Evolutionary conservation across 1,284 basidiomycete species (phyloP).

Genomic region (Baeospora myosura): DNA sequence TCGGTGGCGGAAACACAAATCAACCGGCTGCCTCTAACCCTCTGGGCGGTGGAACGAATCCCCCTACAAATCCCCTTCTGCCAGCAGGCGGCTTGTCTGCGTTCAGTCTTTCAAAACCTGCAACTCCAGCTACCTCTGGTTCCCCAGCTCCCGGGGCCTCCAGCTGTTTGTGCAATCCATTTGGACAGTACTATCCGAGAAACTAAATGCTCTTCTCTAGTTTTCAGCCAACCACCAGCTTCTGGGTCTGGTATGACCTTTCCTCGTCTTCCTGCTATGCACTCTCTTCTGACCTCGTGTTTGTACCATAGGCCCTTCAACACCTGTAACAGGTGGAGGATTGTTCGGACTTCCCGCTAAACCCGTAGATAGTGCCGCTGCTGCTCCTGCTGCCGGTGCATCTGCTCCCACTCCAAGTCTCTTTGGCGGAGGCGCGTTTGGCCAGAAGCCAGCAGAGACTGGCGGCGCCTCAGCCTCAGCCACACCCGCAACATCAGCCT

Average conservation of each 20-base stretch:
- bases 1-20: too few relatives aligned
- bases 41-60: too few relatives aligned
- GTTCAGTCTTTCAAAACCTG: conserved; percentile 24
- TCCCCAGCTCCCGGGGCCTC: conserved; percentile 4
- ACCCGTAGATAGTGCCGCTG: conserved; percentile 14
- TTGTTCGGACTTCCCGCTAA: conserved; percentile 25
- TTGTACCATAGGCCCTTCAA: background rate
- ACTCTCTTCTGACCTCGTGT: background rate
- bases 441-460: conserved; percentile 3
- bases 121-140: conserved; percentile 20
- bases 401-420: conserved; percentile 11
- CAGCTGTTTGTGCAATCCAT: background rate
- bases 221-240: background rate
- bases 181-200: background rate
- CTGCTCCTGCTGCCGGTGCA: conserved; percentile 8
- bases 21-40: conserved; percentile 6
- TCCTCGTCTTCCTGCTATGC: background rate
- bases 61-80: too few relatives aligned
- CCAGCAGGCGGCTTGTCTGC: conserved; percentile 18
- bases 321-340: conserved; percentile 13
- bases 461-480: conserved; percentile 10
- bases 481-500: conserved; percentile 11
- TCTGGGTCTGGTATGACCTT: background rate
- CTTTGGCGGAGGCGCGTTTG: conserved; percentile 11
- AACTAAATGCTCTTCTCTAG: background rate